These are phyloP conservation scores for Russula virescens DNA, from an alignment of 768 basidiomycete species.

Conservation along the genomic window DNA sequence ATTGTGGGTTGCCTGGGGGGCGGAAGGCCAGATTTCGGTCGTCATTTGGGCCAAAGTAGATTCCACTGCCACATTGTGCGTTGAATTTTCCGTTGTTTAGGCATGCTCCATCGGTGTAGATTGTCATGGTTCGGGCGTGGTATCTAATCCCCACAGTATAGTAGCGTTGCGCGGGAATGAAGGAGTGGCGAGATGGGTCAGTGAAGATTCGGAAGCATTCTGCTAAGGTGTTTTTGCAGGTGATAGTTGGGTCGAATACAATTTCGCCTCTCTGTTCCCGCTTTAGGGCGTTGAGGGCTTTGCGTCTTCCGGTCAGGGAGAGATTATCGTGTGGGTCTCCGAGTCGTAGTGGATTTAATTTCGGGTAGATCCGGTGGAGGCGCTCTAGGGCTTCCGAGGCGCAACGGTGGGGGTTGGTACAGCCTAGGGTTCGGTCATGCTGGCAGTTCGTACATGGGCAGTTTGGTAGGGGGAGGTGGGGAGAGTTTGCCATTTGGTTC, in stretches of 20 bases:
- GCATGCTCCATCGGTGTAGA: constrained; percentile 31
- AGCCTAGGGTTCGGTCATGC: background rate
- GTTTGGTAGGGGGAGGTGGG: too few species aligned
- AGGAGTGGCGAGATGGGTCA: background rate
- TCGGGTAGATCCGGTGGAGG: background rate
- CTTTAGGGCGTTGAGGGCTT: too few species aligned
- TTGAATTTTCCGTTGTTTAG: too few species aligned
- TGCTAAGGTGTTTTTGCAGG: background rate
- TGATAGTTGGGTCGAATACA: background rate
- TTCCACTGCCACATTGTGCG: constrained; percentile 24
- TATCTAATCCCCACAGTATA: too few species aligned
- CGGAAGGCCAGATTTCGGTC: background rate
- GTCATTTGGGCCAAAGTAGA: constrained; percentile 7
- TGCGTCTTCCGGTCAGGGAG: background rate
- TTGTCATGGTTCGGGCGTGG: background rate
- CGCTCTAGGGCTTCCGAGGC: background rate
- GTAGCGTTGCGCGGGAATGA: too few species aligned
- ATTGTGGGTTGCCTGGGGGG: background rate
- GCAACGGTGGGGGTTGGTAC: background rate
- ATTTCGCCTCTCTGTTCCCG: background rate
- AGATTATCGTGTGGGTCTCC: background rate
- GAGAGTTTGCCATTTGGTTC: too few species aligned
- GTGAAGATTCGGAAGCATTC: background rate
- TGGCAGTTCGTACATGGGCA: too few species aligned
- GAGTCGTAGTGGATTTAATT: background rate